Base-by-base conservation (phyloP, 2,329 filamentous ascomycete species). In the Hymenoscyphus fraxineus region DNA sequence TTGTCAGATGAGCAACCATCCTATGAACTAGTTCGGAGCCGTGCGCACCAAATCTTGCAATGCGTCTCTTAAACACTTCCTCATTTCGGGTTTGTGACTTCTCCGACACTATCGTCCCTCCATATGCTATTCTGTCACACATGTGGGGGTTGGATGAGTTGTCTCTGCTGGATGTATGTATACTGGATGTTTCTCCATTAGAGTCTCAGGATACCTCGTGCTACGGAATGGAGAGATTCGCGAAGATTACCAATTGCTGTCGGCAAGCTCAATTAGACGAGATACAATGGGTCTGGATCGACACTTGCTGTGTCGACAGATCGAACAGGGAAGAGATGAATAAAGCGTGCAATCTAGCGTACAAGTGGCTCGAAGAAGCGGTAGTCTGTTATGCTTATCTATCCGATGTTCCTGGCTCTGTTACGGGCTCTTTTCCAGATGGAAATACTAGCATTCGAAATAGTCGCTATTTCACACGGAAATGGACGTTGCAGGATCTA, bases 91-190 rank as follows among this genome's bases (percentile, higher is more conserved):
- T 27, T 27, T 3, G 27, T 27, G 27, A 27, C 27, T 27, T 27
- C 27, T 27, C 27, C 27, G 27, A 27, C 27, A 27, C 27, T 27
- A 2, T 27, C 27, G 27, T 27, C 27, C 27, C 27, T 27, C 10
- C 19, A 6, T 71, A 69, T 58, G 69, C 64, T 7, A 71, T 71
- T 22, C 62, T 70, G 3, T 71, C 69, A 22, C 69, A 71, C 47
- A 61, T 58, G 12, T 71, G 67, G 67, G 69, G 62, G 35, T n/a
- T 60, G 22, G 67, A 64, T 19, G 66, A 68, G 27, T 64, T 65
- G n/a, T 60, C 56, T 19, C 58, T 64, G 35, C 7, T 64, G 12
- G 64, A 65, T 39, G 27, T 65, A 27, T 15, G 31, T 22, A 27
- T 44, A 35, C 22, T 47, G 15, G 38, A 31, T 2, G 15, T 44